Conservation (phyloP, 306 rosid genomes). For the Vigna nakashimae region DNA sequence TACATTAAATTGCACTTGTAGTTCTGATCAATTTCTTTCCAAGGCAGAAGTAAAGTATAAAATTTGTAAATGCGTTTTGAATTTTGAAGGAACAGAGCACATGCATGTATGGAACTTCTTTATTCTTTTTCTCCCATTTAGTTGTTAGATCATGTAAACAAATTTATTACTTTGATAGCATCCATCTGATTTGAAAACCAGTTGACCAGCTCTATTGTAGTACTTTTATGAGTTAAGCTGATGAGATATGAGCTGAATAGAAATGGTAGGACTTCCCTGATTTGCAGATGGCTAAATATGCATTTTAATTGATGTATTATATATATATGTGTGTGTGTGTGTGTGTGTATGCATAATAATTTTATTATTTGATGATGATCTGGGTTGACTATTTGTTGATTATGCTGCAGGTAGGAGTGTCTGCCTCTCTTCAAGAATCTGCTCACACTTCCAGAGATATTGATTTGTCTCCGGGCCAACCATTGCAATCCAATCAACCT, state of each 20-base stretch:
- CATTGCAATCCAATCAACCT: constrained; percentile 79
- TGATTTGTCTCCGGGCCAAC: constrained; percentile 93
- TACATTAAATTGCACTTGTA: constrained; percentile 11
- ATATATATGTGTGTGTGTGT: not conserved
- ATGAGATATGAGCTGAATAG: constrained; percentile 11
- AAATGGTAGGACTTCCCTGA: constrained; percentile 22
- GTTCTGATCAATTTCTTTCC: constrained; percentile 1
- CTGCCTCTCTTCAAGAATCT: constrained; percentile 76
- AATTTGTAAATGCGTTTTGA: constrained; percentile 4
- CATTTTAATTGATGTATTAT: not conserved
- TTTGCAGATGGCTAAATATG: constrained; percentile 28
- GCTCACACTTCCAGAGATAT: constrained; percentile 72
- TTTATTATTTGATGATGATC: constrained; percentile 20
- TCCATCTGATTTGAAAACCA: constrained; percentile 29
- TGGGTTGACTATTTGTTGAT: constrained; percentile 29
- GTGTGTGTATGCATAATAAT: too few relatives aligned
- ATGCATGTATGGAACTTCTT: not conserved
- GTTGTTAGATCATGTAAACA: constrained; percentile 18
- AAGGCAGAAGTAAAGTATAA: not conserved
- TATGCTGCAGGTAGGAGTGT: constrained; percentile 70
- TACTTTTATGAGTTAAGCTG: constrained; percentile 19
- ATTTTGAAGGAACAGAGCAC: constrained; percentile 21
- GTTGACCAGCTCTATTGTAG: constrained; percentile 2
- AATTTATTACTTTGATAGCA: constrained; percentile 19
- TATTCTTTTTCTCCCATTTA: not conserved